These are phyloP conservation scores for Pleomassaria siparia DNA, from an alignment of 2,329 filamentous ascomycete species.

Conservation along the genomic window DNA sequence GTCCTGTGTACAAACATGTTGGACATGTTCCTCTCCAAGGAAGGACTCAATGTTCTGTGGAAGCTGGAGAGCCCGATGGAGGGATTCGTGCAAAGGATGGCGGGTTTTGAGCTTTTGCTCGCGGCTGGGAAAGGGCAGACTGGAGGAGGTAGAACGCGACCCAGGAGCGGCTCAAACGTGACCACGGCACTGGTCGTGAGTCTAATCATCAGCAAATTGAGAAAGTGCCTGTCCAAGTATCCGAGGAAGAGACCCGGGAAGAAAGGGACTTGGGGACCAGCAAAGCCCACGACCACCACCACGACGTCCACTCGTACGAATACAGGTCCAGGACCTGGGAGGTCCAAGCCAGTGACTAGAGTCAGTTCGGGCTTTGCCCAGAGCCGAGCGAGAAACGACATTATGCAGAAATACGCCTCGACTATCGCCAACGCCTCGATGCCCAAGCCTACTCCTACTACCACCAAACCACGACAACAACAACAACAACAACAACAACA, in stretches of 20 bases:
- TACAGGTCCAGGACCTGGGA: neutral
- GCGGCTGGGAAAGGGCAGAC: neutral
- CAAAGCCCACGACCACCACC: no score
- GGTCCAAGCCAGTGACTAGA: conserved; percentile 4
- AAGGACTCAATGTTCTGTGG: conserved; percentile 9
- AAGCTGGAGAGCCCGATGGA: conserved; percentile 16
- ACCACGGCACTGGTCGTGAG: conserved; percentile 6
- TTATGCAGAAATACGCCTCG: conserved; percentile 11
- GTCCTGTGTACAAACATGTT: conserved; percentile 9
- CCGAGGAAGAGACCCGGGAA: conserved; percentile 4
- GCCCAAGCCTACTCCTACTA: no score
- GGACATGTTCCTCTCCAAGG: conserved; percentile 12
- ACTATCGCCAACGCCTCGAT: conserved; percentile 8
- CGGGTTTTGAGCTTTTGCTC: conserved; percentile 4
- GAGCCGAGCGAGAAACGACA: conserved; percentile 1
- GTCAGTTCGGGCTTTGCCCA: conserved; percentile 11
- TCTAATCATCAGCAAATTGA: conserved; percentile 6
- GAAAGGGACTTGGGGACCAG: no score
- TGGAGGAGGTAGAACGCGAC: neutral
- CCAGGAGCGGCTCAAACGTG: conserved; percentile 6
- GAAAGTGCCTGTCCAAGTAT: conserved; percentile 3
- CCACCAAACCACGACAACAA: no score
- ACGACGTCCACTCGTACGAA: neutral
- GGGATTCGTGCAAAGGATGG: conserved; percentile 6
- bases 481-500: neutral